phyloP scores from a whole-genome alignment of 192 early-diverging fungal genomes.

The Umbelopsis sp. region DNA sequence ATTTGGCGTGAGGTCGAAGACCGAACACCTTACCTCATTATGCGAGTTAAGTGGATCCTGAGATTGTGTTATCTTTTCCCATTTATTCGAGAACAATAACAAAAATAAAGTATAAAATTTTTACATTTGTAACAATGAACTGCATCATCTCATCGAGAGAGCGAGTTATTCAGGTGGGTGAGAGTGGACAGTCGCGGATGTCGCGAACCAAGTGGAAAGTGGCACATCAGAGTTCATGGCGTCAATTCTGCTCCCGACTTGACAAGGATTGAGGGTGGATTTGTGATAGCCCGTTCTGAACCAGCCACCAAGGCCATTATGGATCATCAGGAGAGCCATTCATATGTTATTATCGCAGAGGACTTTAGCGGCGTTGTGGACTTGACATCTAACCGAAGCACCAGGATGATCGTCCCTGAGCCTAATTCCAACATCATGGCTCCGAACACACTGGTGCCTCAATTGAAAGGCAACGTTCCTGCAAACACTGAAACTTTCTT shows the following conservation, averaged over 20 bases:
- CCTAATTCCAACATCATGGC: slow-evolving; percentile 22
- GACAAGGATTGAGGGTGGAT: slow-evolving; percentile 17
- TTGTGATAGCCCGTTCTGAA: slow-evolving; percentile 17
- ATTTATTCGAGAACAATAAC: too few species aligned
- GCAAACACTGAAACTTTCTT: slow-evolving; percentile 11
- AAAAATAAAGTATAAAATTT: not conserved
- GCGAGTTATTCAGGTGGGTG: too few species aligned
- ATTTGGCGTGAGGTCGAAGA: too few species aligned
- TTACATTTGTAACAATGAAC: too few species aligned
- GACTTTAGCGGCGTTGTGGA: slow-evolving; percentile 23
- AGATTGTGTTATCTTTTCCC: too few species aligned
- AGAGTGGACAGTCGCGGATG: too few species aligned
- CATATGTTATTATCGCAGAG: not conserved
- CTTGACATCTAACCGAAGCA: slow-evolving; percentile 5
- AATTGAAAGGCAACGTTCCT: slow-evolving; percentile 8
- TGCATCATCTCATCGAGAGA: too few species aligned
- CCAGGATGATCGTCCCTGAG: slow-evolving; percentile 13
- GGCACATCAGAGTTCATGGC: slow-evolving; percentile 12
- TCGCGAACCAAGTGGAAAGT: slow-evolving; percentile 14
- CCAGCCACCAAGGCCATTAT: not conserved
- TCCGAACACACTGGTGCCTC: slow-evolving; percentile 19
- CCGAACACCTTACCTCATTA: too few species aligned
- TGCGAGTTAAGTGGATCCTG: too few species aligned
- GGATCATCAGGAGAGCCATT: not conserved
- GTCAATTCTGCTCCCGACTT: slow-evolving; percentile 1